Percentiles rank a stretch among this genome's conserved stretches.
Conservation (phyloP, 148 eudicot genomes). For the Rheum nobile region DNA sequence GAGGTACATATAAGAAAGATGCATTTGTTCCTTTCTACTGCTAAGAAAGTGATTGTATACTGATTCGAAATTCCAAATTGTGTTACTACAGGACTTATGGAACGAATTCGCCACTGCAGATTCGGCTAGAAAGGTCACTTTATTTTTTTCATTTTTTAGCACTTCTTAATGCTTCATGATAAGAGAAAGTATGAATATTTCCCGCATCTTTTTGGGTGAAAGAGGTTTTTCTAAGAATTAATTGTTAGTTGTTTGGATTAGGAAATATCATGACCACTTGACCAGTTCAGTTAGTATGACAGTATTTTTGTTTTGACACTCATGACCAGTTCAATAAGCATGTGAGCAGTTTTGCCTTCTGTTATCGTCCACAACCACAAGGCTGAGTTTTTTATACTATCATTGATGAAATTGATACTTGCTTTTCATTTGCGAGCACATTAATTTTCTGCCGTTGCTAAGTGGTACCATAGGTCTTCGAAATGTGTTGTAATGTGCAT, state of each 20-base stretch:
- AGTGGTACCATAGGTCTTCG: too few species aligned
- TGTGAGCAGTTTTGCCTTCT: too few species aligned
- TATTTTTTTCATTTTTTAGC: not conserved
- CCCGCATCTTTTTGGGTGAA: not conserved
- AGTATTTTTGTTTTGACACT: not conserved
- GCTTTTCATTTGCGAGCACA: too few species aligned
- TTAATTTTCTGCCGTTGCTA: too few species aligned
- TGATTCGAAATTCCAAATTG: not conserved
- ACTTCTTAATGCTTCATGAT: not conserved
- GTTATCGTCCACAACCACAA: too few species aligned
- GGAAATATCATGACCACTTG: too few species aligned
- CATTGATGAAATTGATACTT: too few species aligned
- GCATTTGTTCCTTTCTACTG: not conserved
- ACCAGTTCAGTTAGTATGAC: not conserved
- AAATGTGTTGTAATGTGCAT: not conserved
- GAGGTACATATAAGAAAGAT: not conserved
- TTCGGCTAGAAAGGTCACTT: conserved; percentile 71
- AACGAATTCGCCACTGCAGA: conserved; percentile 61
- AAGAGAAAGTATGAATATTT: not conserved
- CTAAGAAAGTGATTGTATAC: not conserved
- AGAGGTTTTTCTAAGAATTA: not conserved
- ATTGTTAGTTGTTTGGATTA: not conserved
- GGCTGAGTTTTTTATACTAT: too few species aligned
- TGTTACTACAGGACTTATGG: conserved; percentile 59
- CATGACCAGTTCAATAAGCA: too few species aligned